These are phyloP conservation scores for Russula brevipes DNA, from an alignment of 768 basidiomycete genomes.

Conservation along the genomic window DNA sequence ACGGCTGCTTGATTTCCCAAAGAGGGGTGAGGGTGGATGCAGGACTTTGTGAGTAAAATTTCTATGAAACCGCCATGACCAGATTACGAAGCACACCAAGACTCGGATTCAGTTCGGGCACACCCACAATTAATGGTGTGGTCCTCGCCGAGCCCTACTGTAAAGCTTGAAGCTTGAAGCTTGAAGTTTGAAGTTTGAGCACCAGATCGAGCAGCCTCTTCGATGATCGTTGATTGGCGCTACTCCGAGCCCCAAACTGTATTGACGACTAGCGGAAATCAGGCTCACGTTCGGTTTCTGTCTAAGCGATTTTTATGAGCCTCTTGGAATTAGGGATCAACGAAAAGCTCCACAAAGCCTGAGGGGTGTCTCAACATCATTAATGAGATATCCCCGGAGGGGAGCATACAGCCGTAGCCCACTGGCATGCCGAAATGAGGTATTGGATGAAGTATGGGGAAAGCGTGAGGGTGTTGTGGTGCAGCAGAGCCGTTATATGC, in stretches of 20 bases:
- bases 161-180: no score
- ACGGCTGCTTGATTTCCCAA: slow-evolving; percentile 22
- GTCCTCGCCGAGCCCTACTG: neutral
- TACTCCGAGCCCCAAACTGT: neutral
- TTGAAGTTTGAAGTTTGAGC: neutral
- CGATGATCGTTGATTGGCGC: neutral
- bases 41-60: neutral
- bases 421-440: neutral
- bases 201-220: neutral
- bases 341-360: neutral
- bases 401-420: neutral
- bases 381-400: neutral
- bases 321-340: neutral
- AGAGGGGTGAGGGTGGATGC: slow-evolving; percentile 17
- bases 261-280: no score
- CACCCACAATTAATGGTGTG: neutral
- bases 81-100: neutral
- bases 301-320: neutral
- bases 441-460: neutral
- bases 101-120: neutral
- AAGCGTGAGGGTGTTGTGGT: neutral
- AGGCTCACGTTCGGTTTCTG: neutral
- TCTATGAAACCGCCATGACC: neutral
- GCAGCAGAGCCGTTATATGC: neutral
- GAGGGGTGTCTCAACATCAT: neutral